Percentiles rank a stretch among this genome's conserved stretches.
These are phyloP conservation scores for Neospermospora avenae DNA, from an alignment of 2,329 filamentous ascomycete species.

Conservation along the genomic window DNA sequence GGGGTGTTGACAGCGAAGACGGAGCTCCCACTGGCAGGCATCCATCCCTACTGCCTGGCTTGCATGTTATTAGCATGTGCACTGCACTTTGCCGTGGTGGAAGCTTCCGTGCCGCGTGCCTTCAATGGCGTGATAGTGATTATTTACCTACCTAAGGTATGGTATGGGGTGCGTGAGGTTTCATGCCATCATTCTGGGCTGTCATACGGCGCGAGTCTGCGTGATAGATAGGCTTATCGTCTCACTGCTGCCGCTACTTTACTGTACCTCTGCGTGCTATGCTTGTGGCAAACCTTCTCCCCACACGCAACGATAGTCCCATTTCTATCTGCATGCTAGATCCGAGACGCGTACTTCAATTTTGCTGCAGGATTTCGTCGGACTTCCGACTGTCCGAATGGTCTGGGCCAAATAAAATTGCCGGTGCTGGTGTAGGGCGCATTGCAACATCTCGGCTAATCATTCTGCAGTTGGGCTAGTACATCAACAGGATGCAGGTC, in stretches of 20 bases:
- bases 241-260: neutral
- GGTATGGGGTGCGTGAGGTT: neutral
- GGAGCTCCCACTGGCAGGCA: neutral
- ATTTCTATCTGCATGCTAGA: neutral
- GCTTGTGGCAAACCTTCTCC: neutral
- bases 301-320: neutral
- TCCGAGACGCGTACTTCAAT: too few species aligned
- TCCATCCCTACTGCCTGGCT: neutral
- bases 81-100: neutral
- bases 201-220: neutral
- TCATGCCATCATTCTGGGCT: slow-evolving; percentile 2
- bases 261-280: too few species aligned
- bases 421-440: neutral
- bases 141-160: too few species aligned
- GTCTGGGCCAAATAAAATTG: neutral
- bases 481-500: neutral
- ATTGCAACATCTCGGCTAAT: neutral
- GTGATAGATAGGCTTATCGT: neutral
- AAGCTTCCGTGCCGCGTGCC: slow-evolving; percentile 1
- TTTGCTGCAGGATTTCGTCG: neutral
- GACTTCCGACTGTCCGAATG: neutral
- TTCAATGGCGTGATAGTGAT: slow-evolving; percentile 2
- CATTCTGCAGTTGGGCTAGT: neutral
- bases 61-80: neutral
- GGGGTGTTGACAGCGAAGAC: neutral